A percentile compares a stretch with the other conserved stretches of the same genome.
Conservation (phyloP, 2,329 filamentous ascomycete genomes). For the Phialemonium atrogriseum region DNA sequence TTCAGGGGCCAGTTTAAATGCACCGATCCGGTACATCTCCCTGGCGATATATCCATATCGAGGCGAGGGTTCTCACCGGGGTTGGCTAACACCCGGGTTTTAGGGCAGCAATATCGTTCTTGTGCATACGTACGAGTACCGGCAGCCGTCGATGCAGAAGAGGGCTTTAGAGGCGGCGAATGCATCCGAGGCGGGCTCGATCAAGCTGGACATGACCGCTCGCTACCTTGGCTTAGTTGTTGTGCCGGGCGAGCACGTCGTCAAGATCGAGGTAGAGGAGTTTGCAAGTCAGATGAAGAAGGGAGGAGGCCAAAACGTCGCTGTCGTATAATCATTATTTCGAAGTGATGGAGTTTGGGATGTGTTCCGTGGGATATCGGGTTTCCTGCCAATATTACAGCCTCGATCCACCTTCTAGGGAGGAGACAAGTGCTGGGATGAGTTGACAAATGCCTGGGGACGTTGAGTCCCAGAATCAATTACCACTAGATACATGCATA, state of each 20-base stretch:
- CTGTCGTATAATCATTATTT: not conserved
- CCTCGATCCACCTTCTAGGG: no score
- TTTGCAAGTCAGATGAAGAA: constrained; percentile 46
- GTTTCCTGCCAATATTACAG: no score
- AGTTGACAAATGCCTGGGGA: no score
- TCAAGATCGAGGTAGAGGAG: constrained; percentile 82
- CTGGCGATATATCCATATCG: constrained; percentile 4
- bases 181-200: constrained; percentile 26
- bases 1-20: constrained; percentile 92
- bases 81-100: not conserved
- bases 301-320: not conserved
- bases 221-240: constrained; percentile 86
- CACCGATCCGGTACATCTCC: constrained; percentile 68
- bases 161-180: constrained; percentile 23
- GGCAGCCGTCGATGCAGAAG: constrained; percentile 52
- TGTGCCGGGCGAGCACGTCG: constrained; percentile 77
- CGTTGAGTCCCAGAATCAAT: no score
- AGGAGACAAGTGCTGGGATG: no score
- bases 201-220: constrained; percentile 67
- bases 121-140: constrained; percentile 80
- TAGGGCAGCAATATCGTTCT: constrained; percentile 88
- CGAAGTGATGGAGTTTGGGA: no score
- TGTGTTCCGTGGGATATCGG: no score
- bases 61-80: no score
- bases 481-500: no score